phyloP scores from a whole-genome alignment of 257 asterid genomes.

The Plantago elongata region DNA sequence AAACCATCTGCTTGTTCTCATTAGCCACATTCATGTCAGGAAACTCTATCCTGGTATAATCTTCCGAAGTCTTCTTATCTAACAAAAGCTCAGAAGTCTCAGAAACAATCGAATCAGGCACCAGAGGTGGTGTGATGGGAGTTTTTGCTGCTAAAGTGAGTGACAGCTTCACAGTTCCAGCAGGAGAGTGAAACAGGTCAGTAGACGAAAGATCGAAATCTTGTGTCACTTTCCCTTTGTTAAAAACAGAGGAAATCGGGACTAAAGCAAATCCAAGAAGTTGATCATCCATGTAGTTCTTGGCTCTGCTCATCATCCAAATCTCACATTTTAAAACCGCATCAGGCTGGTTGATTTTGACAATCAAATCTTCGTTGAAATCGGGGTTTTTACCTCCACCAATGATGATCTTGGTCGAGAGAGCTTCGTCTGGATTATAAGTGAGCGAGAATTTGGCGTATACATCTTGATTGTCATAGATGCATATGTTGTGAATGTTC shows the following conservation, averaged over 20 bases:
- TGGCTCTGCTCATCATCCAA: slow-evolving; percentile 71
- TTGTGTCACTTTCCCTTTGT: slow-evolving; percentile 44
- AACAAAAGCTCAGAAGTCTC: slow-evolving; percentile 35
- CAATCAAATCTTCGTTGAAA: slow-evolving; percentile 38
- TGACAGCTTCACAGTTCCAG: slow-evolving; percentile 58
- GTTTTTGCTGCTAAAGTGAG: slow-evolving; percentile 39
- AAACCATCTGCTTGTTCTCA: slow-evolving; percentile 60
- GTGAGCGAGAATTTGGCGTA: slow-evolving; percentile 72
- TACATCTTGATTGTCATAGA: slow-evolving; percentile 66
- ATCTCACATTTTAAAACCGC: slow-evolving; percentile 65
- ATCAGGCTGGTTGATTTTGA: slow-evolving; percentile 36
- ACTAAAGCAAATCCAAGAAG: slow-evolving; percentile 55
- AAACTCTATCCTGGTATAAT: slow-evolving; percentile 54
- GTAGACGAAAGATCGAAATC: slow-evolving; percentile 59
- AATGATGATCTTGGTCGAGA: slow-evolving; percentile 39
- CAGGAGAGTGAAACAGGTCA: slow-evolving; percentile 65
- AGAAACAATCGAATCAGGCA: slow-evolving; percentile 18
- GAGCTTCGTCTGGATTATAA: slow-evolving; percentile 46
- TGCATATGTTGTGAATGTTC: slow-evolving; percentile 69
- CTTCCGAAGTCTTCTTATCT: slow-evolving; percentile 35
- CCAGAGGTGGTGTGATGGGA: slow-evolving; percentile 16
- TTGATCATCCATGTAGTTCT: slow-evolving; percentile 62
- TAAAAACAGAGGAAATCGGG: slow-evolving; percentile 46
- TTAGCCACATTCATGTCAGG: slow-evolving; percentile 42
- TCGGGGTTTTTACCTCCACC: slow-evolving; percentile 60